Evolutionary conservation across 2,329 filamentous ascomycete species (phyloP).

Genomic region (Fusarium xylarioides): DNA sequence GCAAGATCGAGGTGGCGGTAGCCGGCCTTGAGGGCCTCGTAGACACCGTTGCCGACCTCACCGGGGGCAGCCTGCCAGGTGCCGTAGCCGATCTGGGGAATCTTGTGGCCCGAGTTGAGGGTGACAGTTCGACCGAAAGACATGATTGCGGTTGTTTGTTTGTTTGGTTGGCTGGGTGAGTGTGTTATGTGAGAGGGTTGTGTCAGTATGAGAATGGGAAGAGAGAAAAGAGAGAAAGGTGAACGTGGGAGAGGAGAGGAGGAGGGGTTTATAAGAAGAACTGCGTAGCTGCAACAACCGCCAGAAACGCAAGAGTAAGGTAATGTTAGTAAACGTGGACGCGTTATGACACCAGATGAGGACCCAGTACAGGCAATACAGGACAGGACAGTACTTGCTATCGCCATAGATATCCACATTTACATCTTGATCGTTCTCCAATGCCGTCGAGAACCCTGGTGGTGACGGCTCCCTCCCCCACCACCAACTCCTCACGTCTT

Average conservation of each 20-base stretch:
- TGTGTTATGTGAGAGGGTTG: background rate
- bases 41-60: constrained; percentile 71
- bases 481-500: constrained; percentile 1
- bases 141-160: constrained; percentile 52
- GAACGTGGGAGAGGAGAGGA: background rate
- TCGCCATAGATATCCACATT: constrained; percentile 1
- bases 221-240: background rate
- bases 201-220: background rate
- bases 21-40: constrained; percentile 68
- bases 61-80: constrained; percentile 75
- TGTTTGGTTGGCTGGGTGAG: background rate
- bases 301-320: constrained; percentile 1
- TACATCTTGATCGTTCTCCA: background rate
- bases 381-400: background rate
- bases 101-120: constrained; percentile 71
- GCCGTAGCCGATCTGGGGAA: constrained; percentile 67
- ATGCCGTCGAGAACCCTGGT: constrained; percentile 30
- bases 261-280: constrained; percentile 19
- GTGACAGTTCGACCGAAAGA: constrained; percentile 65
- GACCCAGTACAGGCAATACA: background rate
- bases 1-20: constrained; percentile 69
- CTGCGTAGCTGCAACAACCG: background rate
- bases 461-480: constrained; percentile 14
- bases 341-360: constrained; percentile 5
- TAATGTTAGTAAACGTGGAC: background rate